Percentiles rank a stretch among this genome's conserved stretches.
Evolutionary conservation across 2,329 filamentous ascomycete species (phyloP).

Genomic region (Diaporthe batatas): DNA sequence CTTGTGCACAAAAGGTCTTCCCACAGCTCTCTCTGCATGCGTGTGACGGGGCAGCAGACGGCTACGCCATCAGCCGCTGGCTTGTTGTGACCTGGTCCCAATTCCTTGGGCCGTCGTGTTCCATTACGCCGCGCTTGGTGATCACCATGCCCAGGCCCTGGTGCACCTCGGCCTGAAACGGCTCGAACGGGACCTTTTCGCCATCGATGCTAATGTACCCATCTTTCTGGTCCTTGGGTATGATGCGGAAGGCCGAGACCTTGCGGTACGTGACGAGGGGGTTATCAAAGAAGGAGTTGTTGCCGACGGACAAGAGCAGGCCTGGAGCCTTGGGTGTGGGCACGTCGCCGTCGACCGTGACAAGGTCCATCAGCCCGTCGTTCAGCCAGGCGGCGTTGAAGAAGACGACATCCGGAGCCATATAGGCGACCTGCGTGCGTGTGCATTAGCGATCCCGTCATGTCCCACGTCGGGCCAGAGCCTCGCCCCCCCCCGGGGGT

Average conservation of each 20-base stretch:
- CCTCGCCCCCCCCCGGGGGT: neutral
- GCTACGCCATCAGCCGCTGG: slow-evolving; percentile 49
- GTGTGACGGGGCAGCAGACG: neutral
- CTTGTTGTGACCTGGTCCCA: slow-evolving; percentile 58
- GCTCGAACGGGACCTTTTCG: slow-evolving; percentile 86
- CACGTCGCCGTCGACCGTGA: slow-evolving; percentile 84
- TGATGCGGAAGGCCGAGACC: slow-evolving; percentile 87
- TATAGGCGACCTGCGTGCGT: slow-evolving; percentile 79
- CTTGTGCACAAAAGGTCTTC: no score
- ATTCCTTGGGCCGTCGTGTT: slow-evolving; percentile 67
- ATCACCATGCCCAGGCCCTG: slow-evolving; percentile 86
- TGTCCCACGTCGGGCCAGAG: neutral
- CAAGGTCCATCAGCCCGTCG: slow-evolving; percentile 88
- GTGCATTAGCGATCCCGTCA: neutral
- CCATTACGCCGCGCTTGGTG: slow-evolving; percentile 81
- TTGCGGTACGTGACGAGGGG: slow-evolving; percentile 85
- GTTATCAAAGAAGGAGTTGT: slow-evolving; percentile 83
- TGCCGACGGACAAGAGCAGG: slow-evolving; percentile 79
- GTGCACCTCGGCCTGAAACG: slow-evolving; percentile 93
- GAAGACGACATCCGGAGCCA: slow-evolving; percentile 89
- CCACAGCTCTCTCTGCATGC: neutral
- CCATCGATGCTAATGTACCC: slow-evolving; percentile 97
- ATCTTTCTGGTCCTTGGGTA: slow-evolving; percentile 76
- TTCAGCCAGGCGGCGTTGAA: slow-evolving; percentile 85
- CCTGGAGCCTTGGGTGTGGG: slow-evolving; percentile 74